Evolutionary conservation across 2,329 filamentous ascomycete genomes (phyloP).

Genomic region (Trichoderma simmonsii): DNA sequence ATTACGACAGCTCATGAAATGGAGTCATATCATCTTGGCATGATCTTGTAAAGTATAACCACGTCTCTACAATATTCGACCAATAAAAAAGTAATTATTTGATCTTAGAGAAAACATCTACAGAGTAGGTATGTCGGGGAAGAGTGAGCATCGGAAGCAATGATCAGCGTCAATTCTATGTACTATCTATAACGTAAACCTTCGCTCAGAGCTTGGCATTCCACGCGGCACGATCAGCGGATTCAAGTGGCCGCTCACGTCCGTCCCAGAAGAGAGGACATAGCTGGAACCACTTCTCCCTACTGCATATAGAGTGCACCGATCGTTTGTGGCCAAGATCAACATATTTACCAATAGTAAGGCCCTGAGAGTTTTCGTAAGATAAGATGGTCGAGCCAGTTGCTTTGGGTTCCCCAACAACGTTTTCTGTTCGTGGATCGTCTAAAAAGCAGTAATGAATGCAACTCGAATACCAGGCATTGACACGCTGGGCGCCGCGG

Average conservation of each 20-base stretch:
- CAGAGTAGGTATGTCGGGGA: not conserved
- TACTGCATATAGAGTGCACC: slow-evolving; percentile 34
- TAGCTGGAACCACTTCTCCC: slow-evolving; percentile 42
- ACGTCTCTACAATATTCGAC: not conserved
- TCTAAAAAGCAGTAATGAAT: slow-evolving; percentile 61
- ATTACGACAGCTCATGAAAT: not conserved
- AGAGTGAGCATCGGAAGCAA: not conserved
- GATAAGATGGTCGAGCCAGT: slow-evolving; percentile 23
- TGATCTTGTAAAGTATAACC: not conserved
- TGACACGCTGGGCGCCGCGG: slow-evolving; percentile 53
- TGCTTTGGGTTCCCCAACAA: slow-evolving; percentile 39
- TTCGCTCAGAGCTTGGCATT: slow-evolving; percentile 40
- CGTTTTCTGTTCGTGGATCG: slow-evolving; percentile 51
- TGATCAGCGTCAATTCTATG: not conserved
- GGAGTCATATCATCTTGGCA: not conserved
- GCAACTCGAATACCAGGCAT: slow-evolving; percentile 55
- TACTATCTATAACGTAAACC: not conserved
- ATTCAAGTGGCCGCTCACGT: slow-evolving; percentile 39
- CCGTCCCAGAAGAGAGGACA: slow-evolving; percentile 35
- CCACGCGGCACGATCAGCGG: slow-evolving; percentile 44
- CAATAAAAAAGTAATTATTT: not conserved
- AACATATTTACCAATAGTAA: slow-evolving; percentile 34
- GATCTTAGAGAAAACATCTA: not conserved
- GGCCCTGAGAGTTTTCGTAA: slow-evolving; percentile 32
- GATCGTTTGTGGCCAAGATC: slow-evolving; percentile 39